Evolutionary conservation across 176 grass and related monocot genomes (phyloP), one percentile per base, ranked within the genome.

Genomic region (Pontederia crassipes): DNA sequence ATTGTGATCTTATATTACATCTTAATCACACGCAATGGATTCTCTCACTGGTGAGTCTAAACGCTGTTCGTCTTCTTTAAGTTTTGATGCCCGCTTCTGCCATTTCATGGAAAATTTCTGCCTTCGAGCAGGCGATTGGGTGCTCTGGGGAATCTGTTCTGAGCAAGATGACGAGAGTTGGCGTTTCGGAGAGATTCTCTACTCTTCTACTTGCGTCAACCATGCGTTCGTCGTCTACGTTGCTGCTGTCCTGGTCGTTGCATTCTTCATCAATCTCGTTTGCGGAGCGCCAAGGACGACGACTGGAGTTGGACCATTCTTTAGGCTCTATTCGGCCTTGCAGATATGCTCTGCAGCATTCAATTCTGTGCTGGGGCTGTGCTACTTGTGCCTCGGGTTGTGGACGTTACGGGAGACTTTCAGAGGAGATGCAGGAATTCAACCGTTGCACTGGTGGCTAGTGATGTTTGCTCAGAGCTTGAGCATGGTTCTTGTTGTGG

Each of bases 131-230:
- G 48, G 74, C 77, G 77, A 78, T 69, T 55, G 69, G 2, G 47
- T 61, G 85, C 27, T 90, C 75, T 53, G 70, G 83, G 24, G 66
- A 35, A 45, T 24, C 55, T 17, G 87, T 67, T 73, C 70, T 10
- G 29, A 80, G 27, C 66, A 74, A 69, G 48, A 10, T 56, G 49
- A 28, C 0, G 46, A 20, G 65, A 51, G 70, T 55, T 96, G 78
- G 64, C 28, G 35, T 18, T 46, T 82, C 4, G 16, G 15, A 8
- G 67, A 49, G 57, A 17, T 78, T 10, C 63, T 85, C 8, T 55
- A 83, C 54, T 85, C 86, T 53, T 91, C 87, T 28, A 80, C 84
- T 55, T 97, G 92, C 74, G 57, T 57, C 14, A 91, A 97, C 61
- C 83, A 97, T 62, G 68, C 88, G 12, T 10, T 83, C 18, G 66